Evolutionary conservation across 164 flowering plant genomes (phyloP).

Genomic region (Paratinospora sagittata): DNA sequence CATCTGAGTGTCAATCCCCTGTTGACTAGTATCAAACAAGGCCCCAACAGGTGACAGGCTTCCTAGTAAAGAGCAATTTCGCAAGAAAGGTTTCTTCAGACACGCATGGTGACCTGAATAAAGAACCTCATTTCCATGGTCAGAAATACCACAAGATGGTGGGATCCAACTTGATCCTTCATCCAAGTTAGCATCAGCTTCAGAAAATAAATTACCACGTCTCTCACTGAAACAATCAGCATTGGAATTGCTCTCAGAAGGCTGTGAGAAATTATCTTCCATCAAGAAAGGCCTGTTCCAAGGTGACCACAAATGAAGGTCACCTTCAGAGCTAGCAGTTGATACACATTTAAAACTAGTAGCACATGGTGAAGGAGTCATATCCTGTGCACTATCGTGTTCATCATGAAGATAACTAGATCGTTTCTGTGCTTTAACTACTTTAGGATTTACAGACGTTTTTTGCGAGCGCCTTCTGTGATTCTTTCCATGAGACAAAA

Average conservation of each 20-base stretch:
- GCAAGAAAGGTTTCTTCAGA: slow-evolving; percentile 27
- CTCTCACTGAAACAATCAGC: slow-evolving; percentile 16
- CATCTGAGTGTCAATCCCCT: slow-evolving; percentile 19
- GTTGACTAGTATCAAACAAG: slow-evolving; percentile 17
- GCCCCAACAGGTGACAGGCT: slow-evolving; percentile 18
- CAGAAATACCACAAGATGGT: slow-evolving; percentile 14
- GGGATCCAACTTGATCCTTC: slow-evolving; percentile 20
- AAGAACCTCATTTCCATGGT: slow-evolving; percentile 18
- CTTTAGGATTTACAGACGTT: slow-evolving; percentile 13
- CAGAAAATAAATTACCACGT: slow-evolving; percentile 18
- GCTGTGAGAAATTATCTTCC: slow-evolving; percentile 20
- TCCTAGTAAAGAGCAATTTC: slow-evolving; percentile 31
- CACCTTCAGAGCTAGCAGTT: slow-evolving; percentile 14
- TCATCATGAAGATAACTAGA: slow-evolving; percentile 19
- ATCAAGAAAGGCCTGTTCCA: neutral
- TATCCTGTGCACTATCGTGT: slow-evolving; percentile 9
- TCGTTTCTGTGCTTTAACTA: slow-evolving; percentile 16
- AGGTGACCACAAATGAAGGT: slow-evolving; percentile 7
- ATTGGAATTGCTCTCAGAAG: slow-evolving; percentile 12
- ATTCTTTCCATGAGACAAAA: slow-evolving; percentile 13
- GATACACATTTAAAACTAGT: slow-evolving; percentile 13
- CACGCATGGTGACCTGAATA: slow-evolving; percentile 11
- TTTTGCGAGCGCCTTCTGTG: slow-evolving; percentile 11
- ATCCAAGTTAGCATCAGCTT: slow-evolving; percentile 16
- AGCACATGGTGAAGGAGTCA: slow-evolving; percentile 20